These are phyloP conservation scores for Puccinia novopanici DNA, from an alignment of 1,284 basidiomycete species.

Conservation along the genomic window DNA sequence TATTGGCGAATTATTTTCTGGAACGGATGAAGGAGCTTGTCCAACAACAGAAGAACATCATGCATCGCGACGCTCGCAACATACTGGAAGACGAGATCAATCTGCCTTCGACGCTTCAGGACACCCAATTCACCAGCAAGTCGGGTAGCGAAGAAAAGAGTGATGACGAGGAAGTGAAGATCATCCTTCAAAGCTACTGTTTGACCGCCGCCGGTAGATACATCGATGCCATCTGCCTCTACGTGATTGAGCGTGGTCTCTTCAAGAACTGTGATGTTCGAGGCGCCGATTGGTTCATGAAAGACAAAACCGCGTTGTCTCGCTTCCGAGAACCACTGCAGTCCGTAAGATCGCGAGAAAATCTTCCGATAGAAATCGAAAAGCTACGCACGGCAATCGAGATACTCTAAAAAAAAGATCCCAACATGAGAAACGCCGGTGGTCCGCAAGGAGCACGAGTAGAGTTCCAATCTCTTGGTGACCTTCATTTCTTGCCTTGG, in stretches of 20 bases:
- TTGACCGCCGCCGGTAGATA: not conserved
- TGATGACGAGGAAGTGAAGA: not conserved
- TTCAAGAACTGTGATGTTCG: constrained; percentile 9
- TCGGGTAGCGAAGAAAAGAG: not conserved
- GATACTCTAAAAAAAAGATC: constrained; percentile 16
- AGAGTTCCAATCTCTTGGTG: too few species aligned
- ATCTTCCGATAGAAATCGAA: not conserved
- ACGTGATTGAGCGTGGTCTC: not conserved
- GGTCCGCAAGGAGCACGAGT: too few species aligned
- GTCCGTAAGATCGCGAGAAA: not conserved
- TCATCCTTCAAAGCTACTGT: not conserved
- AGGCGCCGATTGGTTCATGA: not conserved
- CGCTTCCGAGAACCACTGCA: constrained; percentile 19
- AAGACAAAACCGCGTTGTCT: not conserved
- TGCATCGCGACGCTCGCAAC: not conserved
- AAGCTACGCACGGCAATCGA: not conserved
- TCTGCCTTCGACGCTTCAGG: not conserved
- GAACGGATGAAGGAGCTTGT: not conserved
- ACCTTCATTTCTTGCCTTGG: too few species aligned
- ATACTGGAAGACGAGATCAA: not conserved
- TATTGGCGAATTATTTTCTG: not conserved
- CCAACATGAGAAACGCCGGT: too few species aligned
- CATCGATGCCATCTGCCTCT: constrained; percentile 2
- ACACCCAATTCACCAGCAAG: not conserved
- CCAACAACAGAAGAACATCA: not conserved